Base-by-base conservation (phyloP, 2,329 filamentous ascomycete genomes). In the Sporothrix humicola region DNA sequence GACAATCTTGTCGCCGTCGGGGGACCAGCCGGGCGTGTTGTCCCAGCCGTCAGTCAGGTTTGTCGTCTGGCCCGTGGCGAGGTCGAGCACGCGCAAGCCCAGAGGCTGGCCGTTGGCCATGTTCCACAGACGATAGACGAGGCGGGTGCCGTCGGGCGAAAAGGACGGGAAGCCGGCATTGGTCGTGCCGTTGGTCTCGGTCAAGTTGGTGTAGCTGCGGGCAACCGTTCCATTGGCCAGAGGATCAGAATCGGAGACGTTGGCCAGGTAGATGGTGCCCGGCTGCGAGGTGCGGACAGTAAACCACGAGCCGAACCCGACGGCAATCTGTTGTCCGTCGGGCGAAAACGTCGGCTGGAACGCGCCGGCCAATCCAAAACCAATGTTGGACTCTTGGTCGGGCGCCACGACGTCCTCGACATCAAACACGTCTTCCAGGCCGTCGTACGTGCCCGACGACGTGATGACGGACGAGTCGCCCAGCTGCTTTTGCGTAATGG, bases 91-190 rank as follows among this genome's bases (percentile, higher is more conserved):
- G 68, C 52, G 50, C 68, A 70, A 31, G 50, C 68, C 50, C 9
- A 58, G 8, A 26, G 31, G 50, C 52, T 69, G 66, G 46, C 68
- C 54, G 17, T 58, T 56, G 8, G 13, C 26, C n/a, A 56, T n/a
- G 52, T 56, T 46, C 68, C 52, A 58, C 2, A 58, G 50, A 17
- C 54, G 52, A 37, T 58, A 70, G 50, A 70, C 52, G 2, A 70
- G 52, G n/a, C 52, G 50, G 1, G 52, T 46, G 31, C 54, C 68
- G 17, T 70, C 68, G 50, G 68, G 52, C 52, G 68, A 70, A 52
- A 70, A 70, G 1, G 59, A 65, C 3, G 59, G 59, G 59, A 65
- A 65, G 17, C 59, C 59, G 17, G 59, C 59, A n/a, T 70, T 70
- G 17, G 52, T 31, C 31, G 68, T 9, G 31, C 26, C 15, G 31